A percentile compares a stretch with the other conserved stretches of the same genome.
Evolutionary conservation across 495 filamentous ascomycete species (phyloP).

Genomic region (Penicillium goetzii): DNA sequence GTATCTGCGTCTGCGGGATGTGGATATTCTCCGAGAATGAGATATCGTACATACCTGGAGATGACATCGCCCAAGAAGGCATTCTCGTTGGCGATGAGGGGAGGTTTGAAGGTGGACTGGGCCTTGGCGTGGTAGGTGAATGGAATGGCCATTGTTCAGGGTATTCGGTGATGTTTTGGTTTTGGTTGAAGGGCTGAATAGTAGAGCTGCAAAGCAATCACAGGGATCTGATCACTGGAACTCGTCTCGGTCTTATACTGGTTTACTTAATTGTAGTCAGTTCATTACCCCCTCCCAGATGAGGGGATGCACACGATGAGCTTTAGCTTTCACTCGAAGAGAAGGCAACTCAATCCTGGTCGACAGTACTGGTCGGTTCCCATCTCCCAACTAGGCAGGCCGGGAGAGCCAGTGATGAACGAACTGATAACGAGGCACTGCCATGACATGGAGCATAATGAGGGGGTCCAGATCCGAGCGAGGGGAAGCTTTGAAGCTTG

Average conservation of each 20-base stretch:
- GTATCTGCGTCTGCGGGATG: not conserved
- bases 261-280: not conserved
- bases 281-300: not conserved
- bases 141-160: conserved; percentile 35
- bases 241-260: not conserved
- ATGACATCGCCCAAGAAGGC: conserved; percentile 71
- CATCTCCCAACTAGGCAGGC: conserved; percentile 28
- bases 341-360: conserved; percentile 13
- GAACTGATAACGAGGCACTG: conserved; percentile 6
- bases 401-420: conserved; percentile 6
- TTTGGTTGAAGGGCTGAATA: not conserved
- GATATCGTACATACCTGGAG: conserved; percentile 49
- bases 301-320: conserved; percentile 16
- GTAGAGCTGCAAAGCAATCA: not conserved
- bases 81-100: conserved; percentile 75
- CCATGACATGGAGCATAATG: conserved; percentile 4
- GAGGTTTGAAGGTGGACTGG: conserved; percentile 67
- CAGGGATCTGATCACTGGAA: not conserved
- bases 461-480: conserved; percentile 13
- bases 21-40: not conserved
- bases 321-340: not conserved
- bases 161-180: not conserved
- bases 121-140: conserved; percentile 61
- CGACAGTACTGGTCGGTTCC: conserved; percentile 12
- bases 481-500: conserved; percentile 22